Evolutionary conservation across 352 stramenopile genomes (phyloP), one percentile per base, ranked within the genome.

Genomic region (Blastocystis sp.): DNA sequence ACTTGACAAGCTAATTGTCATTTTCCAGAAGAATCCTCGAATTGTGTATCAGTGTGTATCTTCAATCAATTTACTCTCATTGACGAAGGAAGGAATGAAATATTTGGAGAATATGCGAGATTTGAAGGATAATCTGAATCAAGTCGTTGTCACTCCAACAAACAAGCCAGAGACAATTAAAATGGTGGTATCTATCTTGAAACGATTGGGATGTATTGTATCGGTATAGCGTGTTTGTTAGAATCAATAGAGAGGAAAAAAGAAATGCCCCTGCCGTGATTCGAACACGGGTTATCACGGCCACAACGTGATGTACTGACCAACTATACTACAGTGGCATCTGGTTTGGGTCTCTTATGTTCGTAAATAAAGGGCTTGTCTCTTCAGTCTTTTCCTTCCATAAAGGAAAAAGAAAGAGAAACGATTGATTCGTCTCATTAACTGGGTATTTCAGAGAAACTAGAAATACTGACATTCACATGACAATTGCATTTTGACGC

Each of bases 261-360:
- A 59, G 24, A 66, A 66, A 83, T 83, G 71, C 71, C 71, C 52
- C 52, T 66, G 71, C 71, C 71, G 71, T 83, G 71, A 83, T 66
- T 83, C 71, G 71, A 83, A 83, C 71, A 83, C 71, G 71, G 71
- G 71, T 83, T 83, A 83, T 83, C 71, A 83, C 71, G 71, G 71
- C 71, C 71, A 83, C 71, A 83, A 83, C 71, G 71, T 83, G 71
- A 83, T 83, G 71, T 83, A 83, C 71, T 83, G 51, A 83, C 71
- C 71, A 83, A 83, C 71, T 83, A 83, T 83, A 83, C 71, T 83
- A 83, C 71, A 61, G 52, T 66, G 71, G 71, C 71, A 83, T 49
- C 27, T 83, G 12, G 63, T 65, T 54, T 57, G 9, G 0, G 21
- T 61, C 43, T 54, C 24, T 9, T 29, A 27, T 7, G 39, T 46